phyloP scores from a whole-genome alignment of 352 stramenopile genomes.

The Plasmopara viticola region DNA sequence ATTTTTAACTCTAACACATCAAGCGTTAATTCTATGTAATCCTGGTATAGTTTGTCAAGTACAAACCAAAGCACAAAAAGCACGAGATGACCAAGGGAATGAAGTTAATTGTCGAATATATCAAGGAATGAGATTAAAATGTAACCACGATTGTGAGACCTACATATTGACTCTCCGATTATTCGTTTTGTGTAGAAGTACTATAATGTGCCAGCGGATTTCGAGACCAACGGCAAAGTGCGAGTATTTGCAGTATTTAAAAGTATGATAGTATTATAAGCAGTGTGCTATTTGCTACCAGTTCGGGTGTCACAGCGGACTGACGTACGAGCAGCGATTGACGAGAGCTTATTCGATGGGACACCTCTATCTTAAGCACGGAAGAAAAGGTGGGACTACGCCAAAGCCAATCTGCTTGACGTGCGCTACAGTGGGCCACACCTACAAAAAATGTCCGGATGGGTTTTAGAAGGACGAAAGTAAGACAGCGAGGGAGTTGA shows the following conservation, averaged over 20 bases:
- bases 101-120: slow-evolving; percentile 40
- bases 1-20: no score
- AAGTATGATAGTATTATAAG: slow-evolving; percentile 1
- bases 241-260: neutral
- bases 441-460: slow-evolving; percentile 43
- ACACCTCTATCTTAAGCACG: slow-evolving; percentile 29
- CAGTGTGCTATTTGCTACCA: slow-evolving; percentile 11
- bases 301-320: slow-evolving; percentile 55
- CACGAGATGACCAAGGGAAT: slow-evolving; percentile 29
- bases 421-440: slow-evolving; percentile 42
- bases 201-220: slow-evolving; percentile 37
- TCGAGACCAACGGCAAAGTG: slow-evolving; percentile 46
- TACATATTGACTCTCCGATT: no score
- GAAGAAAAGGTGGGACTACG: slow-evolving; percentile 6
- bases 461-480: slow-evolving; percentile 33
- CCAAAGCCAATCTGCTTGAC: slow-evolving; percentile 46
- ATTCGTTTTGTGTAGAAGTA: slow-evolving; percentile 37
- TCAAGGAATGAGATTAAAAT: slow-evolving; percentile 19
- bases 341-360: slow-evolving; percentile 51
- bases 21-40: slow-evolving; percentile 1
- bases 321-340: slow-evolving; percentile 53
- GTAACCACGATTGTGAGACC: neutral
- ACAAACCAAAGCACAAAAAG: slow-evolving; percentile 32
- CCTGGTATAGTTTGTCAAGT: slow-evolving; percentile 41
- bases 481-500: slow-evolving; percentile 1